Evolutionary conservation across 169 alveolate species (phyloP), one percentile per base, ranked within the genome.

Genomic region (Neospora caninum): DNA sequence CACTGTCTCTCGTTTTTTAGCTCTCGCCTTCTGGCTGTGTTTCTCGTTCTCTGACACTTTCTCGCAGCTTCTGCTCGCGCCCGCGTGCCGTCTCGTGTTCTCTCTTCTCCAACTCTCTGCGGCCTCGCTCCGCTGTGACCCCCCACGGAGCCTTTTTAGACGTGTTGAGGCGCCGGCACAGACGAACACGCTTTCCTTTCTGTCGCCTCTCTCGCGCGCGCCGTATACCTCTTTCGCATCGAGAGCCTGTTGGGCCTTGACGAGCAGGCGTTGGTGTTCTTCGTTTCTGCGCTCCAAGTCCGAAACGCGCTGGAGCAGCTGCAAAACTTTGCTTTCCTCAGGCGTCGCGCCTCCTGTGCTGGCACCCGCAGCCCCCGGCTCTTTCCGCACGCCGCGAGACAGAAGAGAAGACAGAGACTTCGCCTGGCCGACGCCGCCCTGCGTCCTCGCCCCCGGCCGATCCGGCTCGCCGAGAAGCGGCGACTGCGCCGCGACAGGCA

Each of bases 261-360:
- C 84, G 82, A 49, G 88, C 67, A 42, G 91, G 54, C 49, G 94
- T 84, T 53, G 94, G 38, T 80, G 53, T 36, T 82, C 67, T 36
- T 82, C 67, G 45, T 41, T 43, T 64, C n/a, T 18, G 43, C 43
- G 39, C 25, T 36, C 84, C 9, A 73, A 27, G 25, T 73, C 49
- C 45, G 84, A 9, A 43, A 73, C 84, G 42, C 34, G 88, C 88
- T 82, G 54, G 36, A 38, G 88, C 88, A 42, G 89, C 78, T 64
- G 89, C 87, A 67, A 88, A n/a, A 36, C 73, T 58, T 69, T 58
- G 42, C 78, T 45, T n/a, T 54, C n/a, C 39, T 31, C 84, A 13
- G 84, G 43, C 9, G 38, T n/a, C 43, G 84, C 84, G 18, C 0
- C 45, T n/a, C 18, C 43, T 2, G 41, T 36, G 39, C 39, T 7